Base-by-base conservation (phyloP, 2,329 filamentous ascomycete genomes). In the Curvularia eragrostidis region DNA sequence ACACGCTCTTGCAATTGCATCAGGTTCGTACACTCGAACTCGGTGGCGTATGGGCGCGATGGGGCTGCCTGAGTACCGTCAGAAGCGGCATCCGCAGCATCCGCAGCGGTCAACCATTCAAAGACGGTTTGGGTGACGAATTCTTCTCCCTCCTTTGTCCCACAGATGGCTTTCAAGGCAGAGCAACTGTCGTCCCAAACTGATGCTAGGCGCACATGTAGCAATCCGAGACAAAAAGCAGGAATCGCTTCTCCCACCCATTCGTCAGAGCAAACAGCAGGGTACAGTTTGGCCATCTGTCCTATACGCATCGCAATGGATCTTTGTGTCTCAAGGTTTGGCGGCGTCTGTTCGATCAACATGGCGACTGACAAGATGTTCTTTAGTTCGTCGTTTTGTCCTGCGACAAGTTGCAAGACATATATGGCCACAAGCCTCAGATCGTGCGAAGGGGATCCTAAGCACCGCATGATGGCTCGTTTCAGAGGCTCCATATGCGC, bases 11-110 rank as follows among this genome's bases (percentile, higher is more conserved):
- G 64, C n/a, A 96, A 44, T 9, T 68, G 60, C 32, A 82, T 81
- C 34, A 94, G 74, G 64, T 95, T 93, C 19, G 87, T 89, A 73
- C 94, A 98, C 74, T 96, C 89, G 65, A 97, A 99, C 64, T 95
- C 87, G 1, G 88, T 91, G 28, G 86, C 65, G 38, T 78, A 75
- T 10, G 72, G 72, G 51, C 74, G 64, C 39, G 58, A 41, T 28
- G 65, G 34, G 5, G 51, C 51, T 36, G 51, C 38, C n/a, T 62
- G 56, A 10, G 56, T n/a, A 28, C 54, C 51, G 19, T 39, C 56
- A 18, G 50, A 26, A 34, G 56, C 44, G 15, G 52, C 57, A 2
- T 64, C 61, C 4, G 60, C 23, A n/a, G 38, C 52, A 13, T 66
- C 56, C 5, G 61, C 36, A 42, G 64, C 51, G 34, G 54, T 62